Evolutionary conservation across 169 alveolate genomes (phyloP), one percentile per base, ranked within the genome.

Genomic region (Plasmodium adleri): DNA sequence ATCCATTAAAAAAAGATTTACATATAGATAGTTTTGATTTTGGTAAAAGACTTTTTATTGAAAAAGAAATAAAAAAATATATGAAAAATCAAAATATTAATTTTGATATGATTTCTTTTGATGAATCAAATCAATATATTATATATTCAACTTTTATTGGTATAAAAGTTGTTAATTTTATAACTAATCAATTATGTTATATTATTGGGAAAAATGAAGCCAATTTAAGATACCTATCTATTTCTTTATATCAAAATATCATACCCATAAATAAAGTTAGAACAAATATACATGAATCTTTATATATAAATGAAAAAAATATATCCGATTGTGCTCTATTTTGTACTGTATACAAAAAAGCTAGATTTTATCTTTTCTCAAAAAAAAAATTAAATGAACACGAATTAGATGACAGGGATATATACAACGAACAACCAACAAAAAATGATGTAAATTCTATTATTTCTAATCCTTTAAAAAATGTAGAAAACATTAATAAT

Each of bases 101-200:
- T 67, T 78, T 96, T 87, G 92, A 93, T 93, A 80, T 80, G 90
- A 56, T 91, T 96, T 80, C 92, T 67, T 98, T 98, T 89, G 99
- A 99, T 93, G 99, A 98, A 76, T 96, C 99, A 62, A 97, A 97
- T 52, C 95, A 94, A 80, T 97, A 96, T 89, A 86, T 98, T 56
- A 93, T 97, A 62, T 98, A 96, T 90, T 98, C 99, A 1, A 92
- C 98, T 9, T 93, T 96, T 73, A 93, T 97, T 60, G 99, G 99
- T 24, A 96, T 98, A 45, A 97, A 97, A 92, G 94, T 98, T 15
- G 96, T 96, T 9, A 96, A 96, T 78, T 67, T 96, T 26, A 74
- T 72, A 3, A 94, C 95, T 9, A 95, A 95, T 83, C 93, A 92
- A 45, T 93, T 95, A 45, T 74, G 87, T 54, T 59, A 72, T 28